Conservation (phyloP, 495 filamentous ascomycete species). For the Polyplosphaeria fusca region DNA sequence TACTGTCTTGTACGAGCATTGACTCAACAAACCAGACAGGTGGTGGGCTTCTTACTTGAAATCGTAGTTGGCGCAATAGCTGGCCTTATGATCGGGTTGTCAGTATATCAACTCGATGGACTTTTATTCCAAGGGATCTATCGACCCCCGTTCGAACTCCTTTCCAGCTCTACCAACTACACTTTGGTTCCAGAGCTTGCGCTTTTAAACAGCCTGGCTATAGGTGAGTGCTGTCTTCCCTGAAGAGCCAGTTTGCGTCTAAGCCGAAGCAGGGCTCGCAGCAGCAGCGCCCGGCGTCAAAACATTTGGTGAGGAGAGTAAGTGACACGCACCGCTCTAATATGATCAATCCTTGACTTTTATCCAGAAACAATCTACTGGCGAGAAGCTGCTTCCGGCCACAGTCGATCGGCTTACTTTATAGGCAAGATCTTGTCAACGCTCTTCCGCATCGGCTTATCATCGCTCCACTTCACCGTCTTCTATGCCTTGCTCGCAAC, state of each 20-base stretch:
- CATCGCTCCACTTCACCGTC: slow-evolving; percentile 54
- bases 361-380: slow-evolving; percentile 51
- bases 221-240: too few relatives aligned
- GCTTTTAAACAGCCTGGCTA: slow-evolving; percentile 50
- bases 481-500: slow-evolving; percentile 50
- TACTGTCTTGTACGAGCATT: slow-evolving; percentile 50
- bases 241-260: too few relatives aligned
- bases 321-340: too few relatives aligned
- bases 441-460: slow-evolving; percentile 49
- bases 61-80: slow-evolving; percentile 50
- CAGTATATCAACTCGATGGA: slow-evolving; percentile 48
- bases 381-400: slow-evolving; percentile 53
- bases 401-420: slow-evolving; percentile 55
- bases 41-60: slow-evolving; percentile 50
- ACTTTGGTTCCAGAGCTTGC: slow-evolving; percentile 48
- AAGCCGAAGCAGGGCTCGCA: too few relatives aligned
- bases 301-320: slow-evolving; percentile 58
- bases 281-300: slow-evolving; percentile 53
- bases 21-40: slow-evolving; percentile 54
- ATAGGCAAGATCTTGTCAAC: slow-evolving; percentile 54
- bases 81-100: slow-evolving; percentile 54
- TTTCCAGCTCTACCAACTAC: slow-evolving; percentile 53
- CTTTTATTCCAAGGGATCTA: slow-evolving; percentile 53
- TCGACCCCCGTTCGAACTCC: slow-evolving; percentile 47
- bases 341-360: too few relatives aligned